phyloP scores from a whole-genome alignment of 768 basidiomycete species.

The Russula earlei region DNA sequence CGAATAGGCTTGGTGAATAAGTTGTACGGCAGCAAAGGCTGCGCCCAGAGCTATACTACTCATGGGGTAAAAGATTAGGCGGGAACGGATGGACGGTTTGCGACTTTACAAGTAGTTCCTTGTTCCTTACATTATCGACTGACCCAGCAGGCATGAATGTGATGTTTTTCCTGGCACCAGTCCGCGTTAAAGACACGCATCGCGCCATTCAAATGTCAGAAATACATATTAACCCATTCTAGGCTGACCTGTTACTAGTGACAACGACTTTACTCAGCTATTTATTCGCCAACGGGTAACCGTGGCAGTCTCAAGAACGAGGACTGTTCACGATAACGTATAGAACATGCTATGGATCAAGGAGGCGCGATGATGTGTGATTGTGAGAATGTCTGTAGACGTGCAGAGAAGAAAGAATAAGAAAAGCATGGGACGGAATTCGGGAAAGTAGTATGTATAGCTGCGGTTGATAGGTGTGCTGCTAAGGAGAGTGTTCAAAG shows the following conservation, averaged over 20 bases:
- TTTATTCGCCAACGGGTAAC: background rate
- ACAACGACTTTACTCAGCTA: background rate
- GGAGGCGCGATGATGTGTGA: slow-evolving; percentile 1
- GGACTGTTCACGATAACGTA: background rate
- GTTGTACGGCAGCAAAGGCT: slow-evolving; percentile 19
- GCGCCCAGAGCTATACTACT: slow-evolving; percentile 11
- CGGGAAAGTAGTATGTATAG: slow-evolving; percentile 4
- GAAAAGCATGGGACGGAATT: slow-evolving; percentile 8
- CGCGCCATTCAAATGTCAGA: background rate
- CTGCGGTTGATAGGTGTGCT: slow-evolving; percentile 9
- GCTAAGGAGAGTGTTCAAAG: slow-evolving; percentile 6
- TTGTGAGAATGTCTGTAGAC: slow-evolving; percentile 4
- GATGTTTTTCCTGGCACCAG: no score
- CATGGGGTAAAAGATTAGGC: background rate
- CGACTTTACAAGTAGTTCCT: background rate
- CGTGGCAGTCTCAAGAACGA: background rate
- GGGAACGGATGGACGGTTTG: background rate
- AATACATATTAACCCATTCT: background rate
- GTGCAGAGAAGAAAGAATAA: background rate
- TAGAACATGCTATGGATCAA: slow-evolving; percentile 1
- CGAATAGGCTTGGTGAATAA: slow-evolving; percentile 17
- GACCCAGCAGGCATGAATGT: background rate
- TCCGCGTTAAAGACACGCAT: background rate
- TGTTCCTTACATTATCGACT: background rate
- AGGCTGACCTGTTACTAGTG: background rate